phyloP scores from a whole-genome alignment of 345 rosid species.

The Hevea brasiliensis region DNA sequence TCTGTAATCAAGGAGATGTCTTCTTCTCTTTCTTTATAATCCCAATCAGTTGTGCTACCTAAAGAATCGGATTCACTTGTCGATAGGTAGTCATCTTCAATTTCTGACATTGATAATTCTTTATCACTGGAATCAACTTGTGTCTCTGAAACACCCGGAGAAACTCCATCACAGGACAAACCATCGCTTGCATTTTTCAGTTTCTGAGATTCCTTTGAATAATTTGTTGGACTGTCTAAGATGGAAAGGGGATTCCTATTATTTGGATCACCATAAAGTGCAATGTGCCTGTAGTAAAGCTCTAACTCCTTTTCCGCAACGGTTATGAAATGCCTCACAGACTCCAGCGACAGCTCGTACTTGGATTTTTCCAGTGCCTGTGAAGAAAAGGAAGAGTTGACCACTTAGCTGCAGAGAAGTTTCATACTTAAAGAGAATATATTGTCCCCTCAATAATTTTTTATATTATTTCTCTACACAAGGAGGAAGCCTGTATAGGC shows the following conservation, averaged over 20 bases:
- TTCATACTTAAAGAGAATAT: not conserved
- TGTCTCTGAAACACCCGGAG: slow-evolving; percentile 27
- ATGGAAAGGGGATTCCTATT: slow-evolving; percentile 53
- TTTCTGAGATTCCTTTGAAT: slow-evolving; percentile 31
- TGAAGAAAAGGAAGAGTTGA: slow-evolving; percentile 13
- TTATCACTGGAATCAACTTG: slow-evolving; percentile 28
- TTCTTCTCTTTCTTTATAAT: not conserved
- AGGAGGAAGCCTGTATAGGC: not conserved
- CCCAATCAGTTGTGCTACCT: not conserved
- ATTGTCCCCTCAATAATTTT: not conserved
- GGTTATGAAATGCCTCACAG: slow-evolving; percentile 73
- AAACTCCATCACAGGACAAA: not conserved
- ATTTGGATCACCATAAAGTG: slow-evolving; percentile 72
- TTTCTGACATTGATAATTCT: slow-evolving; percentile 34
- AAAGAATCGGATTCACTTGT: slow-evolving; percentile 18
- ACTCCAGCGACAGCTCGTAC: slow-evolving; percentile 86
- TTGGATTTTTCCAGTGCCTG: slow-evolving; percentile 86
- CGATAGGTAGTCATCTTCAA: slow-evolving; percentile 31
- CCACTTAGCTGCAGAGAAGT: not conserved
- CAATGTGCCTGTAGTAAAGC: slow-evolving; percentile 67
- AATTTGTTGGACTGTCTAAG: slow-evolving; percentile 39
- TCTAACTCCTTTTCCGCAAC: slow-evolving; percentile 80
- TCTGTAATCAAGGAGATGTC: not conserved
- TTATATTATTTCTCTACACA: not conserved
- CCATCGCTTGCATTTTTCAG: slow-evolving; percentile 21